phyloP scores from a whole-genome alignment of 2,329 filamentous ascomycete species.

The Cladorrhinum sp. region DNA sequence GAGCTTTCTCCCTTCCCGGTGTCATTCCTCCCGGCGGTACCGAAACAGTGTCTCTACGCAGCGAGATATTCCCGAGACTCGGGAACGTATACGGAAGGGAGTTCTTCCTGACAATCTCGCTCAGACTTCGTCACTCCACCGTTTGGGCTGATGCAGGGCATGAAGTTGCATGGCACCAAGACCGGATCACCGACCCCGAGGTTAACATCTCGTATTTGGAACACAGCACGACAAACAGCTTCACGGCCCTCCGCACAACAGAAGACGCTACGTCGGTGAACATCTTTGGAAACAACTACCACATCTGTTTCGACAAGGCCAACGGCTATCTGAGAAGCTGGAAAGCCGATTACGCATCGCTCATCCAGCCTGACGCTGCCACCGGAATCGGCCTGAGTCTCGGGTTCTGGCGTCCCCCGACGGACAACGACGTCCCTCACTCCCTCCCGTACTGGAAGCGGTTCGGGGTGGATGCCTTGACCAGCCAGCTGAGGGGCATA shows the following conservation, averaged over 20 bases:
- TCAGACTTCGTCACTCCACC: constrained; percentile 42
- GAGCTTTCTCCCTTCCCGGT: constrained; percentile 40
- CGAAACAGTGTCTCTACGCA: constrained; percentile 34
- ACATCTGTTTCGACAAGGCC: constrained; percentile 44
- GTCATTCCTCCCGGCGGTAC: constrained; percentile 40
- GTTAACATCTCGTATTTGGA: constrained; percentile 19
- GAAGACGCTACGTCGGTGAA: constrained; percentile 23
- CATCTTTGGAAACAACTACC: constrained; percentile 34
- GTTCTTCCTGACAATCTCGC: constrained; percentile 44
- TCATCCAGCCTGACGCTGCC: constrained; percentile 37
- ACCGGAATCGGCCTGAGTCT: constrained; percentile 40
- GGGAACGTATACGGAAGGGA: constrained; percentile 34
- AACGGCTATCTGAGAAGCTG: constrained; percentile 43
- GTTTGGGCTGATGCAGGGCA: constrained; percentile 52
- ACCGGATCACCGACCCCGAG: constrained; percentile 36
- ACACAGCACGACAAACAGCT: background rate
- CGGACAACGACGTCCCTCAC: constrained; percentile 59
- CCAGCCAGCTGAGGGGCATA: constrained; percentile 45
- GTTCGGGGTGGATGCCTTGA: constrained; percentile 46
- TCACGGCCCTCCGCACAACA: constrained; percentile 22
- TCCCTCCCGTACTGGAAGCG: constrained; percentile 57
- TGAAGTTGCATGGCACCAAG: constrained; percentile 54
- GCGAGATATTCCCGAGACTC: constrained; percentile 13
- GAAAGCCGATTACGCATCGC: constrained; percentile 34
- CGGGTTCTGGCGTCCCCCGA: constrained; percentile 61